Conservation (phyloP, 1,284 basidiomycete genomes). For the Trametes pubescens region DNA sequence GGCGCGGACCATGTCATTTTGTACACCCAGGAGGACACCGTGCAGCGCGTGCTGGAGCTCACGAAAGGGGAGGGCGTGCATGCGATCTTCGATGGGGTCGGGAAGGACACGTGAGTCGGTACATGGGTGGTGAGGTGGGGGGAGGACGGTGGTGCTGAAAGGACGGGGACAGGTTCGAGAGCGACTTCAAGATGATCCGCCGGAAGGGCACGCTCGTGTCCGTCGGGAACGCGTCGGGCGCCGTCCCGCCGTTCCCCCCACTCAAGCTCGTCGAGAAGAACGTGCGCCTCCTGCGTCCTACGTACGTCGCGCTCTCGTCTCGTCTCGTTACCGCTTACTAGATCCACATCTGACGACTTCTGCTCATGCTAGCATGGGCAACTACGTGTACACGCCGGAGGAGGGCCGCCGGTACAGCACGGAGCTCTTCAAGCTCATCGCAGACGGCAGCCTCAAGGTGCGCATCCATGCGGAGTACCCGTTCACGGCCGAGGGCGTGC, state of each 20-base stretch:
- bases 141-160: not conserved
- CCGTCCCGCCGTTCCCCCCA: slow-evolving; percentile 77
- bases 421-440: slow-evolving; percentile 75
- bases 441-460: slow-evolving; percentile 71
- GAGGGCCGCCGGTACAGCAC: slow-evolving; percentile 73
- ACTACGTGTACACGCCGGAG: slow-evolving; percentile 78
- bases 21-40: slow-evolving; percentile 78
- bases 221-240: slow-evolving; percentile 92
- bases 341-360: not conserved
- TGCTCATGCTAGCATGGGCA: slow-evolving; percentile 52
- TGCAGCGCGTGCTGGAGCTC: slow-evolving; percentile 76
- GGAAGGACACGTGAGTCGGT: slow-evolving; percentile 82
- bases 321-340: not conserved
- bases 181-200: slow-evolving; percentile 82
- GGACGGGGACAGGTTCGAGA: slow-evolving; percentile 67
- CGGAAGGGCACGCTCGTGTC: slow-evolving; percentile 89
- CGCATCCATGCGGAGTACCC: slow-evolving; percentile 83
- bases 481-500: slow-evolving; percentile 84
- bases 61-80: slow-evolving; percentile 88
- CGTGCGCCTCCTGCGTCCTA: slow-evolving; percentile 79
- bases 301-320: slow-evolving; percentile 52
- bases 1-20: slow-evolving; percentile 92
- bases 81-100: slow-evolving; percentile 93
- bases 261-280: slow-evolving; percentile 87
- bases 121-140: not conserved